Evolutionary conservation across 495 filamentous ascomycete genomes (phyloP).

Genomic region (Hapsidospora chrysogenum): DNA sequence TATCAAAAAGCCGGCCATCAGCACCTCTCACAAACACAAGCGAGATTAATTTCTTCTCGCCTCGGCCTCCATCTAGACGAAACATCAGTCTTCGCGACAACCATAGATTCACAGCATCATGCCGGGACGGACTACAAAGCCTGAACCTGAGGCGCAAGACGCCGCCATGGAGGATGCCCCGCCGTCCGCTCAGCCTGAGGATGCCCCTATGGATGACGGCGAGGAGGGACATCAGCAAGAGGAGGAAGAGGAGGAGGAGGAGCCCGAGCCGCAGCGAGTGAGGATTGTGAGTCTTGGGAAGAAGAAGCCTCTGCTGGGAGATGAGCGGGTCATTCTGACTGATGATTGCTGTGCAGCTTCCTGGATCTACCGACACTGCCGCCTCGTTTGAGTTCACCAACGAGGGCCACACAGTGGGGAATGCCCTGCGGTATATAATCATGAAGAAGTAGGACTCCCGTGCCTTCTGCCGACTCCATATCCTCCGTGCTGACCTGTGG

Average conservation of each 20-base stretch:
- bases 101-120: slow-evolving; percentile 6
- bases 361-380: slow-evolving; percentile 51
- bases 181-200: slow-evolving; percentile 19
- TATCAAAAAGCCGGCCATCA: no score
- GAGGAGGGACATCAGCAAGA: slow-evolving; percentile 22
- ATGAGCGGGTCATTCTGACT: slow-evolving; percentile 15
- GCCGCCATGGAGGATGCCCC: slow-evolving; percentile 38
- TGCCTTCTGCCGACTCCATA: no score
- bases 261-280: slow-evolving; percentile 34
- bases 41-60: no score
- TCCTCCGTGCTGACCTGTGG: not conserved
- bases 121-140: slow-evolving; percentile 15
- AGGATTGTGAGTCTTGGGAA: slow-evolving; percentile 30
- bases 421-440: slow-evolving; percentile 83
- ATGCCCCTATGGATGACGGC: slow-evolving; percentile 23
- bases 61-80: no score
- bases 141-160: slow-evolving; percentile 13
- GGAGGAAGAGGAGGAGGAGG: slow-evolving; percentile 18
- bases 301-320: slow-evolving; percentile 11
- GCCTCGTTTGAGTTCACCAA: slow-evolving; percentile 70
- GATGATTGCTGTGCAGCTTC: slow-evolving; percentile 30
- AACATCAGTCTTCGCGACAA: not conserved
- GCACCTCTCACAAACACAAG: no score
- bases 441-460: slow-evolving; percentile 84
- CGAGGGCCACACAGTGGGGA: slow-evolving; percentile 91